Percentiles rank a stretch among this genome's conserved stretches.
Conservation (phyloP, 1,284 basidiomycete species). For the Phellinidium pouzarii region DNA sequence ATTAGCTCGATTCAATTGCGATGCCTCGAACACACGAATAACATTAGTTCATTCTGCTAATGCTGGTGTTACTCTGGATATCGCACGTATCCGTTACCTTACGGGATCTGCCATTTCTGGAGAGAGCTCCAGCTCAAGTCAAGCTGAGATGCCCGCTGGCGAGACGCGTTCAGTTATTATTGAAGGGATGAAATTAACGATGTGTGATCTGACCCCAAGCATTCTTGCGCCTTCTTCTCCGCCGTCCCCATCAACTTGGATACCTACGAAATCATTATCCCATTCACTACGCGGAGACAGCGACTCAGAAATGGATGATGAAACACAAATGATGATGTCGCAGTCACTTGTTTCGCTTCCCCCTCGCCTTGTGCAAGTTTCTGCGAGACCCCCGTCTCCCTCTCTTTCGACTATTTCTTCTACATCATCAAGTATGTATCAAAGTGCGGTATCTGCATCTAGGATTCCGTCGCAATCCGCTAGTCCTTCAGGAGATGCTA, state of each 20-base stretch:
- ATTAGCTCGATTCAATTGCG: constrained; percentile 76
- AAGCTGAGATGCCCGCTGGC: constrained; percentile 24
- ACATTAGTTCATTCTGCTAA: constrained; percentile 57
- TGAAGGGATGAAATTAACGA: constrained; percentile 42
- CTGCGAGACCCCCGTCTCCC: constrained; percentile 38
- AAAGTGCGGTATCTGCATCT: constrained; percentile 58
- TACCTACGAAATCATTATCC: background rate
- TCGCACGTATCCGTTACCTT: constrained; percentile 54
- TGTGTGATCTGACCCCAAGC: constrained; percentile 28
- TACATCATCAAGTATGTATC: constrained; percentile 56
- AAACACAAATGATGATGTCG: constrained; percentile 60
- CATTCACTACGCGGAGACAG: constrained; percentile 14
- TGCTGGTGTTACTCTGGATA: constrained; percentile 51
- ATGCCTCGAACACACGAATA: constrained; percentile 61
- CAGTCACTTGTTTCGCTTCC: constrained; percentile 61
- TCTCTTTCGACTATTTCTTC: constrained; percentile 34
- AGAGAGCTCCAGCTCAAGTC: constrained; percentile 14
- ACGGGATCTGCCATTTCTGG: constrained; percentile 30
- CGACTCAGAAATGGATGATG: constrained; percentile 48
- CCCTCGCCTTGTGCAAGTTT: constrained; percentile 23
- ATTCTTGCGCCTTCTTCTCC: constrained; percentile 20
- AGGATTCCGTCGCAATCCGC: background rate
- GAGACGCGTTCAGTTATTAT: constrained; percentile 43
- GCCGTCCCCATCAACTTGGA: constrained; percentile 14
- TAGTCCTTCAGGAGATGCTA: constrained; percentile 10